Evolutionary conservation across 192 early-diverging fungal species (phyloP).

Genomic region (Obelidium mucronatum): DNA sequence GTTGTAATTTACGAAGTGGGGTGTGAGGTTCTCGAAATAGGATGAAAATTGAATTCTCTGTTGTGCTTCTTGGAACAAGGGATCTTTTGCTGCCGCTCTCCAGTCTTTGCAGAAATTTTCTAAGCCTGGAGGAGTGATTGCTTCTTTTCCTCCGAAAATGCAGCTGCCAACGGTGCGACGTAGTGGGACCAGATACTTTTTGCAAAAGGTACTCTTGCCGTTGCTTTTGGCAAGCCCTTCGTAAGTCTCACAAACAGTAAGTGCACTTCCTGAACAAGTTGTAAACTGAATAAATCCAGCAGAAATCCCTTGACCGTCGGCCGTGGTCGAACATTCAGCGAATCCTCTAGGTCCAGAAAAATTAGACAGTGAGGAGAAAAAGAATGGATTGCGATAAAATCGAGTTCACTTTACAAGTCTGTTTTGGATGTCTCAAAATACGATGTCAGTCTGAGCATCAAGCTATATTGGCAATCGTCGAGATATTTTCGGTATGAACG

Average conservation of each 20-base stretch:
- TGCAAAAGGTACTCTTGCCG: background rate
- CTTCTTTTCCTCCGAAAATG: background rate
- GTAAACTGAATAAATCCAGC: constrained; percentile 41
- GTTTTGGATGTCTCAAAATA: constrained; percentile 1
- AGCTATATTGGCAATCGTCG: constrained; percentile 25
- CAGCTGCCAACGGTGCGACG: background rate
- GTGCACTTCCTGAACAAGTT: constrained; percentile 15
- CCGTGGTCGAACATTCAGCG: background rate
- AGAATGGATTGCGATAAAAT: no score
- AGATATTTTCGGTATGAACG: no score
- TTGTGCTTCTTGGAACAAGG: background rate
- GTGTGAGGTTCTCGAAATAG: constrained; percentile 7
- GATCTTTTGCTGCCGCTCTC: constrained; percentile 1
- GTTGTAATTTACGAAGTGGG: background rate
- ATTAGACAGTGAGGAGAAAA: background rate
- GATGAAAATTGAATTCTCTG: background rate
- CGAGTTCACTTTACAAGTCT: background rate
- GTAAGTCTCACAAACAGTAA: constrained; percentile 20
- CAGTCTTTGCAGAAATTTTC: constrained; percentile 21
- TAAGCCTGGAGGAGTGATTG: constrained; percentile 10
- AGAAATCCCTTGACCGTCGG: constrained; percentile 35
- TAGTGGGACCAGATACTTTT: background rate
- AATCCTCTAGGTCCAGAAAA: background rate
- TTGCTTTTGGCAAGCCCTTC: background rate
- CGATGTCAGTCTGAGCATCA: constrained; percentile 18